Evolutionary conservation across 805 yeast genomes (phyloP).

Genomic region (Ogataea salicorniae): DNA sequence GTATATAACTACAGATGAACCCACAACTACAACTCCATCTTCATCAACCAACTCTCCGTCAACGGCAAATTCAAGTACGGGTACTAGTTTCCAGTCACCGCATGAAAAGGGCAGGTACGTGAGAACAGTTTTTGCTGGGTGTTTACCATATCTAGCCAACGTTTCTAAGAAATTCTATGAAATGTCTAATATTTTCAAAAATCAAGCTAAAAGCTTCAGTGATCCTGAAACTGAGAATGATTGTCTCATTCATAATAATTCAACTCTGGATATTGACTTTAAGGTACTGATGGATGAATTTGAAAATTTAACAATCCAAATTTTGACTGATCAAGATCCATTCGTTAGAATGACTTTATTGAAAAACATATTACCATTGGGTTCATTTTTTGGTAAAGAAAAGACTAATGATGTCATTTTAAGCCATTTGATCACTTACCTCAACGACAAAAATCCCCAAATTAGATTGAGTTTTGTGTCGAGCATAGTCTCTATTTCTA

Average conservation of each 20-base stretch:
- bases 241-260: conserved; percentile 27
- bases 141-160: conserved; percentile 67
- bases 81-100: not conserved
- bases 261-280: conserved; percentile 35
- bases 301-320: conserved; percentile 56
- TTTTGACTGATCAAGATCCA: conserved; percentile 66
- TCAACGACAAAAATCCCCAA: conserved; percentile 71
- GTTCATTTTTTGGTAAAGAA: conserved; percentile 79
- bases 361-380: conserved; percentile 66
- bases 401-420: conserved; percentile 83
- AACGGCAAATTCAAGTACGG: not conserved
- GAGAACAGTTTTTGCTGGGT: conserved; percentile 63
- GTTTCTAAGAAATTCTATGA: conserved; percentile 61
- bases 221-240: conserved; percentile 45
- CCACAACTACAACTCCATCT: conserved; percentile 6
- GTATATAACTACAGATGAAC: conserved; percentile 25
- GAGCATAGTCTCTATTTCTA: conserved; percentile 66
- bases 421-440: conserved; percentile 85
- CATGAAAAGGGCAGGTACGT: conserved; percentile 34
- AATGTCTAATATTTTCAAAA: conserved; percentile 47
- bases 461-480: conserved; percentile 68
- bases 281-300: conserved; percentile 47
- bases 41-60: conserved; percentile 3
- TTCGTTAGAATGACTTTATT: conserved; percentile 68
- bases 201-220: conserved; percentile 16